Evolutionary conservation across 192 early-diverging fungal genomes (phyloP).

Genomic region (Neocallimastix lanati): DNA sequence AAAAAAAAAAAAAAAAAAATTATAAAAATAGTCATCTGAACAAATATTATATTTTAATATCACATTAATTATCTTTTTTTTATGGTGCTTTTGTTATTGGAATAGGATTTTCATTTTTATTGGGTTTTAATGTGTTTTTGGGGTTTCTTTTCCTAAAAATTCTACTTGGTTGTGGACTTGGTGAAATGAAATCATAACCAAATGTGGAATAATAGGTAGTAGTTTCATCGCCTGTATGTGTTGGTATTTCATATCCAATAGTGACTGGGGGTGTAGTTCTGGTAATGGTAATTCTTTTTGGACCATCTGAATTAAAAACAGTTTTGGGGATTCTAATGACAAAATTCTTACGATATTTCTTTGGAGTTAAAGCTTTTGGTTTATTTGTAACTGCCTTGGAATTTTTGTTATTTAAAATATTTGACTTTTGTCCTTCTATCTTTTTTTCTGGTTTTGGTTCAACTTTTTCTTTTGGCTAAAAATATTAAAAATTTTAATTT

Average conservation of each 20-base stretch:
- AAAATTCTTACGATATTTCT: background rate
- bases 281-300: background rate
- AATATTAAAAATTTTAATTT: too few relatives aligned
- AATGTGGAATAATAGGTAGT: background rate
- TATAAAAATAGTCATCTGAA: too few relatives aligned
- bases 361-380: background rate
- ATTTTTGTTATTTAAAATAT: too few relatives aligned
- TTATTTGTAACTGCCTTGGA: background rate
- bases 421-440: too few relatives aligned
- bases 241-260: background rate
- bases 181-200: background rate
- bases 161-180: background rate
- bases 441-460: too few relatives aligned
- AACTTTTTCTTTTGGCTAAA: too few relatives aligned
- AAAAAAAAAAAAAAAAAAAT: too few relatives aligned
- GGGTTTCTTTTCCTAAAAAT: background rate
- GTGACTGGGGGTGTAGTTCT: background rate
- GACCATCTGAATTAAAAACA: background rate
- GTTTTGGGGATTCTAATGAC: background rate
- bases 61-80: too few relatives aligned
- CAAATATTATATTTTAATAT: too few relatives aligned
- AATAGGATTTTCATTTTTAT: background rate
- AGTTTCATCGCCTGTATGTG: background rate
- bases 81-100: background rate
- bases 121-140: background rate